Base-by-base conservation (phyloP, 768 basidiomycete genomes). In the Mycena leptocephala region DNA sequence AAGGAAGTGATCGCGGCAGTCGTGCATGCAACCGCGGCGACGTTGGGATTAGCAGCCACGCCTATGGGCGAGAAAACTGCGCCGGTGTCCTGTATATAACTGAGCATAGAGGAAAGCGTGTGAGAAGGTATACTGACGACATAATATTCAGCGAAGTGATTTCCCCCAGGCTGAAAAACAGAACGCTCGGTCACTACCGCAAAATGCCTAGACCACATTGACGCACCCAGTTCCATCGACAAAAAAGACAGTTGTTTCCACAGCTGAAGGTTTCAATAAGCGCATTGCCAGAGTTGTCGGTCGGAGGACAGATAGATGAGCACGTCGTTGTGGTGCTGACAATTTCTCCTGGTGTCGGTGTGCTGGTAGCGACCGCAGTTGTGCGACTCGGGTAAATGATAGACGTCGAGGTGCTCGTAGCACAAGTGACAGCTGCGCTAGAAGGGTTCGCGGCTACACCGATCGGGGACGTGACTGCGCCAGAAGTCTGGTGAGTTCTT, bases 11-110 rank as follows among this genome's bases (percentile, higher is more conserved):
- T 8, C 32, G 65, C 48, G 46, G 48, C 32, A 33, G 66, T 68
- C 32, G 66, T 68, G 66, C 66, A 68, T 56, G 66, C 51, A 68
- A 68, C 66, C 32, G 66, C 66, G 48, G 66, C 66, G 35, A 68
- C n/a, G 66, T n/a, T 55, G 24, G 66, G 66, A 68, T 68, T 68
- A 53, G 66, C 66, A 39, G 66, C 51, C 53, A 68, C 66, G 48
- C 66, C 66, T 35, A 68, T 11, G 53, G 66, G 66, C 33, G 66
- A 68, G 66, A 37, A 68, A 24, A 68, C 51, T 37, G 53, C 53
- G 66, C 66, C 66, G 51, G 66, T 68, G 65, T 67, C 65, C 65
- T 67, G 28, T 48, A 37, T 24, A 33, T 22, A 51, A 24, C 30
- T 67, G 65, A 67, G 65, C 65, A 67, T 46, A 64, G 61, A 53